These are phyloP conservation scores for Lactarius pseudohatsudake DNA, from an alignment of 768 basidiomycete genomes.

Conservation along the genomic window DNA sequence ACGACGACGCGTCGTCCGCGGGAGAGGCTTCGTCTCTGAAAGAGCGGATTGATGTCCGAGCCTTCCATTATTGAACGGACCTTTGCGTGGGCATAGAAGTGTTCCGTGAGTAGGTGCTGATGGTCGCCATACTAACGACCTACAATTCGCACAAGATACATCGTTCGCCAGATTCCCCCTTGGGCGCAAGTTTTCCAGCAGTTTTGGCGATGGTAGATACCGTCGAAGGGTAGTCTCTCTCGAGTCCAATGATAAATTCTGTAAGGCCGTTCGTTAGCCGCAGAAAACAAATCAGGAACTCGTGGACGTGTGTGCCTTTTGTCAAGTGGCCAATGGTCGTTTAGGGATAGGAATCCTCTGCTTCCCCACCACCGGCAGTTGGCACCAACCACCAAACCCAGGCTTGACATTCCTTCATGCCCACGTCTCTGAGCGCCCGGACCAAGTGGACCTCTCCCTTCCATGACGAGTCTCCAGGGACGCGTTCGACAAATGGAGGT, in stretches of 20 bases:
- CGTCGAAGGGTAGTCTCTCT: conserved; percentile 82
- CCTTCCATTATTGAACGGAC: conserved; percentile 71
- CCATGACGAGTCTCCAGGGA: conserved; percentile 20
- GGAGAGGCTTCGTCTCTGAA: conserved; percentile 35
- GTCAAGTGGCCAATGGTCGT: conserved; percentile 65
- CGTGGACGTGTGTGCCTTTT: conserved; percentile 47
- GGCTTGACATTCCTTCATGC: conserved; percentile 74
- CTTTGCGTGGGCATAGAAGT: conserved; percentile 56
- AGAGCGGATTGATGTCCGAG: conserved; percentile 68
- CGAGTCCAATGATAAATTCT: conserved; percentile 81
- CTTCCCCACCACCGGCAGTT: conserved; percentile 53
- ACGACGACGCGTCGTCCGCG: conserved; percentile 6
- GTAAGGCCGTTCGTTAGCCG: neutral
- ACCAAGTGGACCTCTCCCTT: conserved; percentile 48
- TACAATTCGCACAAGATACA: conserved; percentile 73
- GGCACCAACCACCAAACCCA: conserved; percentile 84
- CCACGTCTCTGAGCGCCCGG: conserved; percentile 69
- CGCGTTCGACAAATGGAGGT: conserved; percentile 30
- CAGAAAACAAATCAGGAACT: neutral
- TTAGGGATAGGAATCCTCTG: conserved; percentile 46
- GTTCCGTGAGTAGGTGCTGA: conserved; percentile 3
- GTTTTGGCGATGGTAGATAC: conserved; percentile 83
- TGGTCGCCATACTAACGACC: neutral
- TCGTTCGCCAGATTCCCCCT: conserved; percentile 45
- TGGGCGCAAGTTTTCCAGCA: conserved; percentile 74